Evolutionary conservation across 768 basidiomycete genomes (phyloP).

Genomic region (Lanmaoa pseudosensibilis): DNA sequence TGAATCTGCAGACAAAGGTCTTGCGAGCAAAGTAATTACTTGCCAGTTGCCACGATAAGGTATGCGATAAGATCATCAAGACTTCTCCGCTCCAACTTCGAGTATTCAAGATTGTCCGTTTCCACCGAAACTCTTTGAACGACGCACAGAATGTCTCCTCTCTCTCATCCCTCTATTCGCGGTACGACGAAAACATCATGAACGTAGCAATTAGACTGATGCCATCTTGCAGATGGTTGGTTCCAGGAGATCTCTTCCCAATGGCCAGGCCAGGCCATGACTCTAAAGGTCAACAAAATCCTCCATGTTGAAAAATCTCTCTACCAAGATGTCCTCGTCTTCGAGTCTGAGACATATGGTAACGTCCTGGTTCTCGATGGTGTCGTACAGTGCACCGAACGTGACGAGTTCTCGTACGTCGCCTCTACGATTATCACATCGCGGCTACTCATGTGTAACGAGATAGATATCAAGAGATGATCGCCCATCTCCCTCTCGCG

Average conservation of each 20-base stretch:
- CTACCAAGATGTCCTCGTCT: conserved; percentile 97
- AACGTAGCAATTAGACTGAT: conserved; percentile 9
- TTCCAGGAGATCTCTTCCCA: conserved; percentile 93
- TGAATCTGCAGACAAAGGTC: too few relatives aligned
- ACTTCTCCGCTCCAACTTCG: too few relatives aligned
- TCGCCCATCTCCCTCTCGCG: conserved; percentile 92
- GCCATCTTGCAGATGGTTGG: conserved; percentile 79
- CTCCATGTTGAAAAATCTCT: conserved; percentile 90
- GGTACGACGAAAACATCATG: conserved; percentile 31
- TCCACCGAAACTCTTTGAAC: too few relatives aligned
- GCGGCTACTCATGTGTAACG: not conserved
- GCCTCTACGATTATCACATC: not conserved
- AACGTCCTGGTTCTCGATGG: conserved; percentile 96
- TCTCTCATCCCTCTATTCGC: conserved; percentile 56
- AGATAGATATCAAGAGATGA: conserved; percentile 96
- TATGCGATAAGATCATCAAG: too few relatives aligned
- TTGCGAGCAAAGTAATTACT: too few relatives aligned
- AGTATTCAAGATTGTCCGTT: too few relatives aligned
- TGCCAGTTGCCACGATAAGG: too few relatives aligned
- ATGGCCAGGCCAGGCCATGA: conserved; percentile 98
- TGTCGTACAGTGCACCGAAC: conserved; percentile 95
- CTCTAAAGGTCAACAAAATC: conserved; percentile 92
- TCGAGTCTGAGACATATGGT: conserved; percentile 94
- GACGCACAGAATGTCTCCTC: conserved; percentile 46
- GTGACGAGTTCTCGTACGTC: conserved; percentile 96